Base-by-base conservation (phyloP, 805 yeast genomes). In the Kluyveromyces aestuarii region DNA sequence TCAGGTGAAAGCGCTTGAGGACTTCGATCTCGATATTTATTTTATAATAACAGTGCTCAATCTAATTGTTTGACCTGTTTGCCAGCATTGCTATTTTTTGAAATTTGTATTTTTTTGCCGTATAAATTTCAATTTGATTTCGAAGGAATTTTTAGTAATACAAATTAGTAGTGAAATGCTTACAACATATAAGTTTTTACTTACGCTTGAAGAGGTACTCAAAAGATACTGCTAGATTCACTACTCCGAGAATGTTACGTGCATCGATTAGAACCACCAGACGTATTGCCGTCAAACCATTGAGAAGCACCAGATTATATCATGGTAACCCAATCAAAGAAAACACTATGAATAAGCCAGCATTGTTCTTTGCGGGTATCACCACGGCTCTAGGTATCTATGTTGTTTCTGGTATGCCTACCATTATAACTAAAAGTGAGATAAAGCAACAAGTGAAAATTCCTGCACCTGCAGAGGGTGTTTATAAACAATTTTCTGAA, bases 301-400 rank as follows among this genome's bases (percentile, higher is more conserved):
- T 18, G 13, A 44, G 25, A 37, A 27, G 10, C 13, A 21, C 13
- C 14, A 44, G 47, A 27, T n/a, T 19, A 11, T 19, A 19, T 19
- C 33, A 40, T 21, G 33, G 33, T n/a, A n/a, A 40, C 10, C 14
- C 30, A 19, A 25, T 40, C 18, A 40, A 25, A 25, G 27, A 18
- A 19, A 40, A 18, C 17, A 16, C 45, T 5, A 27, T 18, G 16
- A 45, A 45, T 30, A 39, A 30, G 30, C 39, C 38, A 40, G 48
- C 44, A 14, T 17, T 45, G n/a, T n/a, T 35, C 13, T 11, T 45
- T 14, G 48, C 48, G 8, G 48, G 39, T 14, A 18, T 40, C 19
- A 21, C 18, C 13, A 45, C 44, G 10, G 40, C 30, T 8, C 21
- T 38, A n/a, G 44, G 19, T 27, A 19, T 45, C 13, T 45, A 45